phyloP scores from a whole-genome alignment of 2,329 filamentous ascomycete genomes.

The Fusarium sp. region DNA sequence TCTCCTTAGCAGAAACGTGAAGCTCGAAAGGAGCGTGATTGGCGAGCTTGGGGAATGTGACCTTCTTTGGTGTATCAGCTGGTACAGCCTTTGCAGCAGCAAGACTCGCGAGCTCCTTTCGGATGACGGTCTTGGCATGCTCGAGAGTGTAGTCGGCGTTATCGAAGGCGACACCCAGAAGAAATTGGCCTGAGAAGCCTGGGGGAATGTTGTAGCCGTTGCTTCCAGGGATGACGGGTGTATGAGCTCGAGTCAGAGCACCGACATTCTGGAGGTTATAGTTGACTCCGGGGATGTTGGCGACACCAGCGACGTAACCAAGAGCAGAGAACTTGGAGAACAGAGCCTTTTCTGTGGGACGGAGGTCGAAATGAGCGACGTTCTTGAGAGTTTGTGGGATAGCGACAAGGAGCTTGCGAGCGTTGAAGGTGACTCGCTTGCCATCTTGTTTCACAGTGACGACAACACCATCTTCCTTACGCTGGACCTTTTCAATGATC shows the following conservation, averaged over 20 bases:
- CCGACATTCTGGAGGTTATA: constrained; percentile 27
- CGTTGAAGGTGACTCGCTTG: not conserved
- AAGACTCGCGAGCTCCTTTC: constrained; percentile 18
- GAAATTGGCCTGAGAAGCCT: constrained; percentile 1
- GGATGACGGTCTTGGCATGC: constrained; percentile 10
- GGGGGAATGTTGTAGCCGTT: constrained; percentile 4
- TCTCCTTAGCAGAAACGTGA: constrained; percentile 12
- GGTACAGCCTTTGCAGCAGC: not conserved
- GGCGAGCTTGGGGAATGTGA: constrained; percentile 5
- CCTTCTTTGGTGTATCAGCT: constrained; percentile 1
- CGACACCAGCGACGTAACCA: constrained; percentile 27
- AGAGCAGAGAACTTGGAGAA: constrained; percentile 29
- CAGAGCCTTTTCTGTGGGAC: not conserved
- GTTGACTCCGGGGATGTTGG: constrained; percentile 19
- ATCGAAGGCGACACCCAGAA: constrained; percentile 11
- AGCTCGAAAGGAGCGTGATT: constrained; percentile 33
- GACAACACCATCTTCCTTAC: constrained; percentile 2
- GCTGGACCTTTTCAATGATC: not conserved
- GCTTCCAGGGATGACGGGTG: constrained; percentile 16
- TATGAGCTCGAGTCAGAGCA: constrained; percentile 8
- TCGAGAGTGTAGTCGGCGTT: constrained; percentile 5
- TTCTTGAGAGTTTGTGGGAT: constrained; percentile 33
- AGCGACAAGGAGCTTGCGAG: constrained; percentile 34
- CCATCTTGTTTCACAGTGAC: constrained; percentile 2
- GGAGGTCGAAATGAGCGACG: constrained; percentile 11